Evolutionary conservation across 805 yeast species (phyloP), one percentile per base, ranked within the genome.

Genomic region (Metahyphopichia silvanorum): DNA sequence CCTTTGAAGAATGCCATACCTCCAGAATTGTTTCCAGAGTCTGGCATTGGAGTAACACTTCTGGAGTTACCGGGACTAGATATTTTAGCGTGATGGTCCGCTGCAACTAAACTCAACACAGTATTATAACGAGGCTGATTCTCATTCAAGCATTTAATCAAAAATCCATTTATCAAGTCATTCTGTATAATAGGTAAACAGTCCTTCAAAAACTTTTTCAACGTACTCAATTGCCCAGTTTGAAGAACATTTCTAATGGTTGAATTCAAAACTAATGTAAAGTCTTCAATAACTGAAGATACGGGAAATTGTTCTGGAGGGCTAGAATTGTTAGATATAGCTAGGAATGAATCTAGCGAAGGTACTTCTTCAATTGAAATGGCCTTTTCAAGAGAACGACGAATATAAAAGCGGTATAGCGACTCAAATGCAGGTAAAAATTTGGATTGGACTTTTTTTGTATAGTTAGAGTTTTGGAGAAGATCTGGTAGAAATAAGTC

Each of bases 261-360:
- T 22, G 79, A 76, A 47, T 86, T 83, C 27, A 89, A 60, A 6
- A 88, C 77, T 45, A 87, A 67, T 17, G 86, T 74, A 21, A 86
- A 63, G 53, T 93, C 98, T 47, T 93, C 98, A 16, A 89, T 77
- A 15, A 86, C 79, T 0, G 97, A 86, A 0, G 94, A 77, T 4
- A 83, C 76, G 2, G 89, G 91, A 4, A 80, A 66, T 19, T 72
- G 79, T 25, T 75, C 79, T 2, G 80, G 77, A 4, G 34, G 23
- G 10, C 28, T 29, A 10, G 32, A 16, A 5, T 14, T 10, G 4
- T 35, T 22, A 6, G 18, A 21, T 9, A 16, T 35, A 42, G 67
- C 50, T 46, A 54, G 34, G 71, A 41, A 57, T 1, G 60, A 46
- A 27, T 76, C 76, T 27, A 65, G 39, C 3, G 53, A 31, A 1